Evolutionary conservation across 2,329 filamentous ascomycete genomes (phyloP), one percentile per base, ranked within the genome.

Genomic region (Scedosporium minutisporum): DNA sequence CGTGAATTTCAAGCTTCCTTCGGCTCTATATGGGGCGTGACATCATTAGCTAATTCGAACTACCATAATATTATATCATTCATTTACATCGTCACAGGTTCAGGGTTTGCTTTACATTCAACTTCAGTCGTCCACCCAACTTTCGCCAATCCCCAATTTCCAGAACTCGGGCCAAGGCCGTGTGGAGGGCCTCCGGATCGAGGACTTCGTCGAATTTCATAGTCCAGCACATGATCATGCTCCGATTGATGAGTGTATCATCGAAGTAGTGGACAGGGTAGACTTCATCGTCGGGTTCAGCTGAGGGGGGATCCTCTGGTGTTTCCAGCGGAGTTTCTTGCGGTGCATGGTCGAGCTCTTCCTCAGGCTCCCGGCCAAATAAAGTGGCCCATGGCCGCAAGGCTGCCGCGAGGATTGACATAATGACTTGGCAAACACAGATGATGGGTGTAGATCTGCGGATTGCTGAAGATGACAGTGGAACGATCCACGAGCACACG

Each of bases 221-320:
- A 3, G 25, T 58, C 57, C 57, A 58, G 57, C 23, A 61, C 41
- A 51, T 29, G 59, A 51, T 55, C 46, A 51, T 61, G 33, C 59
- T 51, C 18, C 25, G 25, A 14, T 53, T 51, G 42, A 53, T 61
- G 18, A 21, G 25, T 3, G 59, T 51, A 38, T 61, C 59, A 29
- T 61, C 59, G 18, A 61, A 53, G 46, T 46, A 51, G 41, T 61
- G 59, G 21, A 51, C 18, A 5, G 59, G 59, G 21, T 55, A 55
- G 12, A 55, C 18, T 9, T 55, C 51, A 55, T 55, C 51, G 38
- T 48, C 38, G 16, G 23, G 23, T 23, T 27, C 53, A 6, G 5
- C 2, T 29, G 23, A 16, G 12, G 23, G n/a, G 6, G 23, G 21
- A 27, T 9, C 3, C 6, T 16, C 23, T 12, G 53, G 23, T 4